Evolutionary conservation across 176 grass and related monocot species (phyloP).

Genomic region (Guadua angustifolia): DNA sequence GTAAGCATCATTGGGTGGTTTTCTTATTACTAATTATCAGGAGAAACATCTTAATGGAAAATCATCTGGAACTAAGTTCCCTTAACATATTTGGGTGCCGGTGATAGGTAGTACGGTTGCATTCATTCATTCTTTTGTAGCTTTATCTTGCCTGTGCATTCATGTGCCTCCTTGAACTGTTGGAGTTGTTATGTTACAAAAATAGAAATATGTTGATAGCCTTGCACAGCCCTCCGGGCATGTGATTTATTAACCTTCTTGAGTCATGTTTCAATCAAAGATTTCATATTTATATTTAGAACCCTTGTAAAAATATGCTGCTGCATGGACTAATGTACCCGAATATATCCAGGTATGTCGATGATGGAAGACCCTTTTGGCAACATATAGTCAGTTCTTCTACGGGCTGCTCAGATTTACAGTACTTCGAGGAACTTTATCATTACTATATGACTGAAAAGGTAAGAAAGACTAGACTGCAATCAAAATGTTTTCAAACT

Average conservation of each 20-base stretch:
- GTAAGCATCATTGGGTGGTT: not conserved
- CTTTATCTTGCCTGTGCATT: constrained; percentile 24
- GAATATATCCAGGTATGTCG: constrained; percentile 73
- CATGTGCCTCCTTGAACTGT: constrained; percentile 5
- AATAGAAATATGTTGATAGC: not conserved
- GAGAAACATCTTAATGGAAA: constrained; percentile 7
- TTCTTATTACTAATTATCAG: not conserved
- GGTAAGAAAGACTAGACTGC: constrained; percentile 47
- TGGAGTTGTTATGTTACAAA: constrained; percentile 20
- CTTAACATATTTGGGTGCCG: not conserved
- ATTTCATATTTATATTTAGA: constrained; percentile 12
- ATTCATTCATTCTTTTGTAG: constrained; percentile 18
- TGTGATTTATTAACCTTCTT: not conserved
- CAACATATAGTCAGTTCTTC: constrained; percentile 89
- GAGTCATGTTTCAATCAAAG: not conserved
- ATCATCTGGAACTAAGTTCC: not conserved
- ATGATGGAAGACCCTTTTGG: constrained; percentile 95
- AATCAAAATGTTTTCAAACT: not conserved
- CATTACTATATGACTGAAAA: constrained; percentile 89
- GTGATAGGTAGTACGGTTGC: not conserved
- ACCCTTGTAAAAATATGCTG: not conserved
- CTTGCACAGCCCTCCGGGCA: not conserved
- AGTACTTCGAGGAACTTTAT: constrained; percentile 98
- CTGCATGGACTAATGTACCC: constrained; percentile 19
- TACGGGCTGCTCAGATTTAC: constrained; percentile 82